phyloP scores from a whole-genome alignment of 2,329 filamentous ascomycete genomes.

The Diaporthe destruens region DNA sequence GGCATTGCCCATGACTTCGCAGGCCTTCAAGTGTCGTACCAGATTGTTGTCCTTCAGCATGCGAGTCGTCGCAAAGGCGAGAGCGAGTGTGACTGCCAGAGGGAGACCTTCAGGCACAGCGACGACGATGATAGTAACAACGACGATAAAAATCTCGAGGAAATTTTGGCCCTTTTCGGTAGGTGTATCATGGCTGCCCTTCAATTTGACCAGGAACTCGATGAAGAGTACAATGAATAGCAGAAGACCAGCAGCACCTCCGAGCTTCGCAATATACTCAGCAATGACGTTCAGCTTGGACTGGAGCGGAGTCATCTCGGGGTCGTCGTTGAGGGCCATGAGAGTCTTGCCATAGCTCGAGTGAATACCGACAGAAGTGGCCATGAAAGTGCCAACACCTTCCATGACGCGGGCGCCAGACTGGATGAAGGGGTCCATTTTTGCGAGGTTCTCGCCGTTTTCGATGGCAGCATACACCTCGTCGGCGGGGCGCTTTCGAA shows the following conservation, averaged over 20 bases:
- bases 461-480: conserved; percentile 79
- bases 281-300: conserved; percentile 81
- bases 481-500: conserved; percentile 75
- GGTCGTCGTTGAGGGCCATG: conserved; percentile 79
- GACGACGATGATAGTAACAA: conserved; percentile 84
- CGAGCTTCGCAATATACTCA: conserved; percentile 82
- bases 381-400: conserved; percentile 80
- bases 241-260: conserved; percentile 80
- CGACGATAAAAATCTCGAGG: conserved; percentile 81
- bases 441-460: conserved; percentile 73
- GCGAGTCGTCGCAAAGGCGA: conserved; percentile 81
- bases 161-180: conserved; percentile 84
- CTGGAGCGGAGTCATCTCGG: conserved; percentile 82
- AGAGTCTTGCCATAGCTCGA: conserved; percentile 82
- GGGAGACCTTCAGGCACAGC: conserved; percentile 84
- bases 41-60: conserved; percentile 85
- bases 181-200: conserved; percentile 62
- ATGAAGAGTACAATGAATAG: conserved; percentile 90
- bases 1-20: conserved; percentile 85
- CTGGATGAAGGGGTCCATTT: conserved; percentile 87
- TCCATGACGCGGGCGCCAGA: conserved; percentile 85
- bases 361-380: conserved; percentile 79
- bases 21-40: conserved; percentile 81
- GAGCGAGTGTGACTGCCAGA: conserved; percentile 80
- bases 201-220: conserved; percentile 81